A percentile compares a stretch with the other conserved stretches of the same genome.
Conservation (phyloP, 2,329 filamentous ascomycete species). For the Diaporthe citri region DNA sequence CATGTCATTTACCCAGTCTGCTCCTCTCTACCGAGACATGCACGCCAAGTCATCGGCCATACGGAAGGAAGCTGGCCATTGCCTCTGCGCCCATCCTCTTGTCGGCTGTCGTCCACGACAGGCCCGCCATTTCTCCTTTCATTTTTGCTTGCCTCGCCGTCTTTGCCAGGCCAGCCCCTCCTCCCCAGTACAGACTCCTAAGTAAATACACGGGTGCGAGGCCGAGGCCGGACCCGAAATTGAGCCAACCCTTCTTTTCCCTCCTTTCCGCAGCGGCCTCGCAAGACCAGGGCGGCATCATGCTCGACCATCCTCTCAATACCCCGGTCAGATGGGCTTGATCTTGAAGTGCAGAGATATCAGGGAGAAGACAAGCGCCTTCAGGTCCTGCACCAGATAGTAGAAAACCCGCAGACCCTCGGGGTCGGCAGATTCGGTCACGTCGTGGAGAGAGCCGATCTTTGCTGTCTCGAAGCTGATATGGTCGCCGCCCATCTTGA, state of each 20-base stretch:
- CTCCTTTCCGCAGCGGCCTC: neutral
- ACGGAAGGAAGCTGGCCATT: constrained; percentile 1
- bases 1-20: neutral
- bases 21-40: neutral
- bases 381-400: constrained; percentile 97
- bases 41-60: constrained; percentile 10
- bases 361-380: constrained; percentile 94
- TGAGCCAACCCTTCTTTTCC: no score
- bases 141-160: neutral
- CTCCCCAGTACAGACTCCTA: neutral
- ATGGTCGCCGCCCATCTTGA: constrained; percentile 92
- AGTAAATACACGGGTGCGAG: neutral
- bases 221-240: constrained; percentile 5
- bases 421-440: constrained; percentile 94
- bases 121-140: neutral
- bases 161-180: neutral
- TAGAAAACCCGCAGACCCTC: constrained; percentile 98
- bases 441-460: constrained; percentile 96
- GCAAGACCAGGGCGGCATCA: constrained; percentile 35
- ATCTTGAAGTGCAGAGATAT: constrained; percentile 99
- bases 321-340: constrained; percentile 73
- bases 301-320: neutral
- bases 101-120: neutral
- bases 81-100: neutral
- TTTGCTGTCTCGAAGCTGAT: constrained; percentile 99